Evolutionary conservation across 2,329 filamentous ascomycete genomes (phyloP), one percentile per base, ranked within the genome.

Genomic region (Xylariaceae sp.): DNA sequence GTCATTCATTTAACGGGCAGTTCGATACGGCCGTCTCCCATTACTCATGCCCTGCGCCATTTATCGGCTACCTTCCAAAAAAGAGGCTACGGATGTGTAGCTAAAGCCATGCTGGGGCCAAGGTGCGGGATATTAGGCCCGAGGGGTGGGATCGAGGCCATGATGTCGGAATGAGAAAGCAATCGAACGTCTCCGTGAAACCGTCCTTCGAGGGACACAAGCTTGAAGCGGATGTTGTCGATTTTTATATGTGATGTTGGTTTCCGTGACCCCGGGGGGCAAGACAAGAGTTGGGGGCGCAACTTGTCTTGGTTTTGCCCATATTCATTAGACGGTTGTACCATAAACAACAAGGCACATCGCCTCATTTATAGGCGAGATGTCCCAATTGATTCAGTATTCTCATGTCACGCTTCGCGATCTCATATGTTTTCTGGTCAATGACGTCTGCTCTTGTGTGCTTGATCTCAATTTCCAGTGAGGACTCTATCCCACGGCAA

Each of bases 311-410:
- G 48, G 54, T 54, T 60, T 58, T 57, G 49, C 57, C 61, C 56
- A 53, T 58, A 59, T 64, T 56, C 39, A 57, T 62, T 64, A 66
- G 62, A 66, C 57, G 59, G 55, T 56, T 66, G 62, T 66, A 66
- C 63, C 54, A 63, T 64, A 63, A 55, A 56, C 37, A 51, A 50
- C 37, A 51, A 50, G 57, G 44, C 42, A 42, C 60, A 51, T 10
- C 53, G 39, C 56, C 54, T 59, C 60, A 55, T 30, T 59, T 60
- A 51, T 55, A 59, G 58, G 58, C 62, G 51, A 59, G 51, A 50
- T 59, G 56, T 62, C 56, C 57, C 47, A 60, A 61, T 62, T 54
- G 58, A 63, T 56, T 52, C 48, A 51, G 51, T 49, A 57, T 56
- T 57, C 23, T 55, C 53, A 34, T 13, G 37, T 51, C 18, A 53